Evolutionary conservation across 2,329 filamentous ascomycete species (phyloP), one percentile per base, ranked within the genome.

Genomic region (Bipolaris bicolor): DNA sequence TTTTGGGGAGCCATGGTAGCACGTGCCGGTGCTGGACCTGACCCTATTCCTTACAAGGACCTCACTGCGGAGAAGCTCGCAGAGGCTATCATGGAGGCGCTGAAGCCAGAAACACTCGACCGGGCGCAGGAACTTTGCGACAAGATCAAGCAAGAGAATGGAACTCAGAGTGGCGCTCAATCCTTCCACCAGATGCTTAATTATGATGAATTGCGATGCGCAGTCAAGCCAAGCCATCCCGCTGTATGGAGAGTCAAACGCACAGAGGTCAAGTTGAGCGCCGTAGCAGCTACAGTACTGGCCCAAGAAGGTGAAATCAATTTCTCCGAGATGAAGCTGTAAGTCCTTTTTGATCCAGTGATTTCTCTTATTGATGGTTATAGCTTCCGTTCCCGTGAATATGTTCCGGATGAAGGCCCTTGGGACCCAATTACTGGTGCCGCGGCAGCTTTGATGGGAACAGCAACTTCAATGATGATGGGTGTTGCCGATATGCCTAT

Each of bases 401-500:
- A 73, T 45, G 68, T 74, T n/a, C 70, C 71, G 18, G 76, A 78
- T 34, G 71, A 75, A 50, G 77, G 76, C 0, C 76, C 77, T 16
- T 72, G 68, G 66, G 77, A 79, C 55, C 77, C 77, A 7, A 56
- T 79, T 16, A 73, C 75, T 26, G 77, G 77, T 49, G 90, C 87
- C 15, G 88, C 91, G 0, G 86, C 87, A 43, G 91, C 92, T 0
- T 77, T 97, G 0, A 80, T 96, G n/a, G 90, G 90, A 5, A 94
- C 93, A n/a, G 81, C 95, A 45, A 88, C 89, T 24, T 89, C 85
- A 37, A 88, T 97, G 55, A 86, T 90, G 68, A 90, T 96, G 84
- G 91, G 91, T 1, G 83, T 96, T 39, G 90, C 90, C 1, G 92
- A 96, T 68, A 80, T 88, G 43, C 86, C 86, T 0, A 78, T 82